Evolutionary conservation across 2,329 filamentous ascomycete species (phyloP), one percentile per base, ranked within the genome.

Genomic region (Onygena corvina): DNA sequence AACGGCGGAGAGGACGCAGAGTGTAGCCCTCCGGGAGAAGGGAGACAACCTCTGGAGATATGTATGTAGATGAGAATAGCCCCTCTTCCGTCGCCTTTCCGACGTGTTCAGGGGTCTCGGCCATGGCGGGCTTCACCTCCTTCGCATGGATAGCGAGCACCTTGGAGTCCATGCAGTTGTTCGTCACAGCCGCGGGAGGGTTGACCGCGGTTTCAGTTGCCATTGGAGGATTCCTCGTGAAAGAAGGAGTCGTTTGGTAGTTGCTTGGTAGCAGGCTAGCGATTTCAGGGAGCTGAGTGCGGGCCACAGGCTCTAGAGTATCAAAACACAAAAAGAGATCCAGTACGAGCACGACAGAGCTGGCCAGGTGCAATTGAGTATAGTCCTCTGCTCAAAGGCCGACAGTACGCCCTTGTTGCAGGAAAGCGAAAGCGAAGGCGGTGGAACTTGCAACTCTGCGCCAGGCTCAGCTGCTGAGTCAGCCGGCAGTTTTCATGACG

Each of bases 21-120:
- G 74, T 79, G 74, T 96, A 96, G 60, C 84, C 83, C 58, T 81
- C 72, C 36, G 92, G 90, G 0, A 96, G 80, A 14, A 74, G 75
- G 34, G 80, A 72, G 52, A 79, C 70, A 58, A 95, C 84, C 48
- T 77, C 72, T 16, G 85, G 79, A 20, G 86, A 87, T 67, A 96
- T 82, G 61, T 95, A 81, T 53, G 79, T 70, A 54, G 76, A 63
- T 50, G 82, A 76, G 75, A 95, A 95, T 65, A 95, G 84, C 30
- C 38, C 38, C 23, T 42, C 38, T 42, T 42, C 38, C 6, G 23
- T 27, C 4, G 18, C 16, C 9, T 29, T 25, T 5, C 27, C 21
- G 14, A 4, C n/a, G 11, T 18, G 20, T 6, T 25, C 11, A 12
- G 38, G n/a, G 4, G 12, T 12, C 4, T 42, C 38, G 12, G 38